phyloP scores from a whole-genome alignment of 1,139 yeast species.

The Hanseniaspora sp. region DNA sequence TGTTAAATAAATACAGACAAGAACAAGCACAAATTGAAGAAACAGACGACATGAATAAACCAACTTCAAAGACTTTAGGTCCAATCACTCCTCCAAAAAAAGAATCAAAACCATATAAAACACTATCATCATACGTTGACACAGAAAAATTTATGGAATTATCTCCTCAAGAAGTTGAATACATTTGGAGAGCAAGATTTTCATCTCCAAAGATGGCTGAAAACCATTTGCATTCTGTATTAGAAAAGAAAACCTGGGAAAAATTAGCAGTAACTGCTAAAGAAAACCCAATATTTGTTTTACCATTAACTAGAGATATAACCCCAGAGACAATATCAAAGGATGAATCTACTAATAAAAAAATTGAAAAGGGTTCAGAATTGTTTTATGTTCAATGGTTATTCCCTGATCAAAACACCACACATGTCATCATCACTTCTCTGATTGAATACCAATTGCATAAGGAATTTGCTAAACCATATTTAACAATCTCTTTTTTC shows the following conservation, averaged over 20 bases:
- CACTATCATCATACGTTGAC: constrained; percentile 59
- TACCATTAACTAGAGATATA: constrained; percentile 51
- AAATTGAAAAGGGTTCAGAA: constrained; percentile 43
- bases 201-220: constrained; percentile 37
- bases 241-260: constrained; percentile 47
- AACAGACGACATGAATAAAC: constrained; percentile 20
- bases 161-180: constrained; percentile 56
- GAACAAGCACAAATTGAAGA: constrained; percentile 27
- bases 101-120: constrained; percentile 50
- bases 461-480: constrained; percentile 87
- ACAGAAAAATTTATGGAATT: constrained; percentile 51
- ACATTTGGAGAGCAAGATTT: constrained; percentile 84
- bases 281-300: constrained; percentile 60
- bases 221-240: constrained; percentile 52
- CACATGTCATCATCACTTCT: constrained; percentile 85
- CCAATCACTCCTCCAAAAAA: constrained; percentile 16
- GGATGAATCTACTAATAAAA: constrained; percentile 10
- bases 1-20: constrained; percentile 49
- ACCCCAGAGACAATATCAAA: constrained; percentile 14
- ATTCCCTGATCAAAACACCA: constrained; percentile 71
- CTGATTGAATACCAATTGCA: constrained; percentile 87
- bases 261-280: constrained; percentile 57
- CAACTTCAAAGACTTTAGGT: constrained; percentile 8
- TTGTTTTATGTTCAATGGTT: constrained; percentile 92
- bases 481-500: constrained; percentile 82